Evolutionary conservation across 441 rosid species (phyloP).

Genomic region (Hura crepitans): DNA sequence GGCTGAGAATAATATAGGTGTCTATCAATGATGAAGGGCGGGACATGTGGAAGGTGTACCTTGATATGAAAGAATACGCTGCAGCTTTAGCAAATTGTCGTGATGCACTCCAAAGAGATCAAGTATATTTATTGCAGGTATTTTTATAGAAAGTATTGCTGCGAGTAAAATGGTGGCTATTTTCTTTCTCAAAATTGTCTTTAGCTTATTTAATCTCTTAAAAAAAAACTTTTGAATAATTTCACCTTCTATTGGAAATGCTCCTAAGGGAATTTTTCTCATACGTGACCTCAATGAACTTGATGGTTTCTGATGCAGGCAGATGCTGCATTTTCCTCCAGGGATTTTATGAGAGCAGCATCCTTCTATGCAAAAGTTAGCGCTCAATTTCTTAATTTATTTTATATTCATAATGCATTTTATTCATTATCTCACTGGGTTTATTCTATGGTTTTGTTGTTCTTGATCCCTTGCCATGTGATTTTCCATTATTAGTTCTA

Average conservation of each 20-base stretch:
- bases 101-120: conserved; percentile 93
- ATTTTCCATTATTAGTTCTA: background rate
- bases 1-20: conserved; percentile 51
- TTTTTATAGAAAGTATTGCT: conserved; percentile 20
- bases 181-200: conserved; percentile 9
- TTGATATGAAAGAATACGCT: conserved; percentile 92
- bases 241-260: conserved; percentile 15
- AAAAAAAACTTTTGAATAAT: conserved; percentile 5
- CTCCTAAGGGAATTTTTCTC: conserved; percentile 14
- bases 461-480: background rate
- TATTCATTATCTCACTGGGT: conserved; percentile 7
- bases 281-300: conserved; percentile 21
- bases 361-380: conserved; percentile 92
- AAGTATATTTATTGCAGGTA: conserved; percentile 97
- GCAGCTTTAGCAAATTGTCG: conserved; percentile 90
- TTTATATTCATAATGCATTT: conserved; percentile 4
- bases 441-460: background rate
- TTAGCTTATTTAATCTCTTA: conserved; percentile 1
- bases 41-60: conserved; percentile 99
- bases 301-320: conserved; percentile 62
- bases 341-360: conserved; percentile 91
- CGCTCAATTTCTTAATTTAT: conserved; percentile 22
- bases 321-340: conserved; percentile 76
- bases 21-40: conserved; percentile 93
- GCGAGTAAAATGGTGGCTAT: conserved; percentile 13